Base-by-base conservation (phyloP, 2,329 filamentous ascomycete species). In the Nemania serpens region DNA sequence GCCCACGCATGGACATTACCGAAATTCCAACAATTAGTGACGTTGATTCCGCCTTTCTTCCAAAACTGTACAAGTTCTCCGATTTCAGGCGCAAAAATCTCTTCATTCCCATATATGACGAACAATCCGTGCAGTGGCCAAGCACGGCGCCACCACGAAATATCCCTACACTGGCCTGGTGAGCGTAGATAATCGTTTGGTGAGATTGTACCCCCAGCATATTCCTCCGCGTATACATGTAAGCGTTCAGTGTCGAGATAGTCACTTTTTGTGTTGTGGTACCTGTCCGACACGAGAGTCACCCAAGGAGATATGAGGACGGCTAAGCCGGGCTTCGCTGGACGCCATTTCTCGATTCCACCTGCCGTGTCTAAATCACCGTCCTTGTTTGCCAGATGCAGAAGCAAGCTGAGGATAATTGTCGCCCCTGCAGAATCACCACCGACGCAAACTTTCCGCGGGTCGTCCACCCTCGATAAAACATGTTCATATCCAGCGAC, bases 1-100 rank as follows among this genome's bases (percentile, higher is more conserved):
- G 91, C 91, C 92, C 91, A 96, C 11, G 88, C 91, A 74, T 96
- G 91, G 59, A 95, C 88, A 2, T 86, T 88, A 13, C 85, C 88
- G 29, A 80, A 76, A 66, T 91, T 86, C 69, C 86, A 84, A 68
- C 84, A 79, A 57, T 80, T 81, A 55, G 81, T 78, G n/a, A 89
- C 81, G 39, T 81, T 73, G 36, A 85, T 75, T 2, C 82, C 82
- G 13, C 82, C 79, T 51, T 80, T 80, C 59, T 80, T 77, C 58
- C 91, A 78, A 33, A 84, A 75, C 12, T 75, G 74, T 12, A 90
- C 78, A 61, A 92, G 77, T 22, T 81, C 79, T 65, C 84, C 79
- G 17, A 91, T 88, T 65, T 93, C 90, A 0, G 86, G 83, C 1
- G 86, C 87, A 65, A 96, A 87, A 0, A 95, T 88, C 73, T 96